Conservation (phyloP, 257 asterid species). For the Phtheirospermum japonicum region DNA sequence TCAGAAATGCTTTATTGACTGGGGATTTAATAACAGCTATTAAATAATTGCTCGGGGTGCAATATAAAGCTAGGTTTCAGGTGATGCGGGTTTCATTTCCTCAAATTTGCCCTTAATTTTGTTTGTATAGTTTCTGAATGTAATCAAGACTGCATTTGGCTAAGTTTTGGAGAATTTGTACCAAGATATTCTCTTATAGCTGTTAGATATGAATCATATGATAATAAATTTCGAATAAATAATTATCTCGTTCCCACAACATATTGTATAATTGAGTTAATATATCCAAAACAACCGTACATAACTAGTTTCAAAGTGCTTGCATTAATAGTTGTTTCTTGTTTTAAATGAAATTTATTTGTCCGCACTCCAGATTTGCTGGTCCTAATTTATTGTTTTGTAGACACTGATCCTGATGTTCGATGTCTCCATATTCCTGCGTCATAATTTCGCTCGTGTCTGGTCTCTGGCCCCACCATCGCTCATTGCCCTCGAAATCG, state of each 20-base stretch:
- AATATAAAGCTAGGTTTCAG: neutral
- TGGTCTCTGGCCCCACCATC: constrained; percentile 72
- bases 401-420: constrained; percentile 89
- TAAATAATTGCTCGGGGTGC: constrained; percentile 8
- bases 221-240: neutral
- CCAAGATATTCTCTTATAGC: neutral
- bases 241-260: neutral
- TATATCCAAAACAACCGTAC: neutral
- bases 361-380: constrained; percentile 23
- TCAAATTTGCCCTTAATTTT: neutral
- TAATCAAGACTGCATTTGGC: constrained; percentile 2
- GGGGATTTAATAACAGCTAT: neutral
- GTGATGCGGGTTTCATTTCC: constrained; percentile 5
- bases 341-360: constrained; percentile 8
- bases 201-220: too few relatives aligned
- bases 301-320: neutral
- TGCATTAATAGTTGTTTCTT: neutral
- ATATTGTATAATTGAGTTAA: neutral
- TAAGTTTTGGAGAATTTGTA: constrained; percentile 10
- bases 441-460: constrained; percentile 70
- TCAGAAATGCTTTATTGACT: neutral
- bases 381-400: constrained; percentile 36
- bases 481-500: constrained; percentile 78
- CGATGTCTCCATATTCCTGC: constrained; percentile 74
- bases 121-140: constrained; percentile 4